phyloP scores from a whole-genome alignment of 2,329 filamentous ascomycete genomes.

The Echinosphaeria canescens region DNA sequence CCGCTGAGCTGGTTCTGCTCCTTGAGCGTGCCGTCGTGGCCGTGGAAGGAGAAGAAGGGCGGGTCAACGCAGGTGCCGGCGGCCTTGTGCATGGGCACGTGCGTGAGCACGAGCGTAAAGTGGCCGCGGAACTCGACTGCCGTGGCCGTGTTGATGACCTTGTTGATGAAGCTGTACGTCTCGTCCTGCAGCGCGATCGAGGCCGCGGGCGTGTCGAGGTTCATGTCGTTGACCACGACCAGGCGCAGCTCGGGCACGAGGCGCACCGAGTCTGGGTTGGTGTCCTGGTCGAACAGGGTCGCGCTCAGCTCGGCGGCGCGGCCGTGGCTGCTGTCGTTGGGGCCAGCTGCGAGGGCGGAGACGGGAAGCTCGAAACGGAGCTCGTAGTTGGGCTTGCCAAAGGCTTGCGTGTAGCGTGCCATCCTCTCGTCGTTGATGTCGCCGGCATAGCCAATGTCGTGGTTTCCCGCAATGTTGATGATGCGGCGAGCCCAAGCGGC shows the following conservation, averaged over 20 bases:
- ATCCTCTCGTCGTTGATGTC: constrained; percentile 63
- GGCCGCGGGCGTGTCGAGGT: constrained; percentile 67
- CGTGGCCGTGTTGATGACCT: constrained; percentile 37
- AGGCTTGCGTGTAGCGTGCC: constrained; percentile 60
- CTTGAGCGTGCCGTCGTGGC: constrained; percentile 43
- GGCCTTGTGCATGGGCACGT: constrained; percentile 76
- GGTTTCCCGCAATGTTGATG: constrained; percentile 85
- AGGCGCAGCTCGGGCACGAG: constrained; percentile 53
- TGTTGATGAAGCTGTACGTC: constrained; percentile 60
- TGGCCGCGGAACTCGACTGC: constrained; percentile 38
- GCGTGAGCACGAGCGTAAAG: constrained; percentile 74
- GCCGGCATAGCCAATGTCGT: constrained; percentile 91
- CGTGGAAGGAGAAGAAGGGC: constrained; percentile 66
- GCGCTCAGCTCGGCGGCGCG: constrained; percentile 14
- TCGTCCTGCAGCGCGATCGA: constrained; percentile 44
- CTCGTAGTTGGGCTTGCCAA: constrained; percentile 83
- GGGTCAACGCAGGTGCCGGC: constrained; percentile 65
- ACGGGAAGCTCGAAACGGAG: constrained; percentile 45
- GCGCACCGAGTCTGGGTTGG: constrained; percentile 21
- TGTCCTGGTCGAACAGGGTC: constrained; percentile 17
- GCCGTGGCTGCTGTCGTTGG: too few relatives aligned
- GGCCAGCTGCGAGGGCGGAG: constrained; percentile 4
- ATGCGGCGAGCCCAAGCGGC: constrained; percentile 50
- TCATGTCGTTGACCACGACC: constrained; percentile 79
- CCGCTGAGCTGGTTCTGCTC: constrained; percentile 83